These are phyloP conservation scores for Paramecium bursaria DNA, from an alignment of 73 alveolate species.

Conservation along the genomic window DNA sequence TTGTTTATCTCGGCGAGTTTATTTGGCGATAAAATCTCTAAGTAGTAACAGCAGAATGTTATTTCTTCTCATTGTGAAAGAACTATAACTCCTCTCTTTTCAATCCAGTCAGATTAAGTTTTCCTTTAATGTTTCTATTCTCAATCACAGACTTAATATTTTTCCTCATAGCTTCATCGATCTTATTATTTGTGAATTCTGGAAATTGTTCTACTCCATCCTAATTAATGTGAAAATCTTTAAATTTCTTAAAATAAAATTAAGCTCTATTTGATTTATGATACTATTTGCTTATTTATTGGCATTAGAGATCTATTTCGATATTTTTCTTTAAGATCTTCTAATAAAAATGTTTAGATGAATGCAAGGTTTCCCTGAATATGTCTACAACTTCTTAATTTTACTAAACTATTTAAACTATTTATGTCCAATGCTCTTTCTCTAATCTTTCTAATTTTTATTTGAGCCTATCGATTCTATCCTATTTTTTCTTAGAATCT, in stretches of 20 bases:
- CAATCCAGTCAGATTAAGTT: constrained; percentile 5
- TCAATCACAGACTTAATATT: constrained; percentile 39
- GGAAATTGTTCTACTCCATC: neutral
- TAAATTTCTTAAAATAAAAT: constrained; percentile 51
- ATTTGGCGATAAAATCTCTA: neutral
- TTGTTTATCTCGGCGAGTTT: constrained; percentile 4
- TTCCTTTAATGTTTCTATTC: constrained; percentile 9
- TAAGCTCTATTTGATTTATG: constrained; percentile 3
- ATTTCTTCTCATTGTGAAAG: neutral
- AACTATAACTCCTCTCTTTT: constrained; percentile 45
- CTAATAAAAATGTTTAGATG: constrained; percentile 38
- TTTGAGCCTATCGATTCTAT: neutral
- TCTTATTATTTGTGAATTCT: neutral
- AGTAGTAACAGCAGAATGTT: neutral
- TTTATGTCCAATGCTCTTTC: constrained; percentile 32
- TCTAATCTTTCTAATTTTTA: neutral
- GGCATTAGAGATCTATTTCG: constrained; percentile 6
- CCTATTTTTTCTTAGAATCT: constrained; percentile 13
- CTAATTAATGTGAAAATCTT: constrained; percentile 42
- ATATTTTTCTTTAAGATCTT: neutral
- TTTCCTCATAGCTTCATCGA: neutral
- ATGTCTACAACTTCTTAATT: constrained; percentile 8
- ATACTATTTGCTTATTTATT: neutral
- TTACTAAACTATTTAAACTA: neutral
- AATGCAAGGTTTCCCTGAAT: neutral